Evolutionary conservation across 208 protist genomes (phyloP), one percentile per base, ranked within the genome.

Genomic region (Trypanosoma avium): DNA sequence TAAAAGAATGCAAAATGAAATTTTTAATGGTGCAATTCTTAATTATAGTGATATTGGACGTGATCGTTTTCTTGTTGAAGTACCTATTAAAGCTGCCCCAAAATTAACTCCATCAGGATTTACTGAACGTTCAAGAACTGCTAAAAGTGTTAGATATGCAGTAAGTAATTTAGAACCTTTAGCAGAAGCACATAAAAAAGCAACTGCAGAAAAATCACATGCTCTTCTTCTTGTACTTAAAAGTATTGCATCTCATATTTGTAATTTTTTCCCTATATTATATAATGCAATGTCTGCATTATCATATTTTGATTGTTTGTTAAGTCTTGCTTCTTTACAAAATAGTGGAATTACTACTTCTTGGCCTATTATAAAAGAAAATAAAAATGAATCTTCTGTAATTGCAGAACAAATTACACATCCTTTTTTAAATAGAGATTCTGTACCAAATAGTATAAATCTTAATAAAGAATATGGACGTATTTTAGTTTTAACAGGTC

Each of bases 401-500:
- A n/a, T 53, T 4, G 73, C 67, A 9, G 40, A 66, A 52, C 46
- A 73, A 30, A 26, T 86, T 3, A 63, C 66, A 7, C 79, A 86
- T 61, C 77, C 77, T 49, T 61, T 82, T 32, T 50, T 82, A 12
- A 74, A 42, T 22, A 50, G 35, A n/a, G 27, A 75, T n/a, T 67
- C 76, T 29, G 81, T 97, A 9, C 89, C 88, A 22, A 96, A 93
- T 62, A 67, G 56, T 36, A 64, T 90, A 17, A 5, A 19, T 35
- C 59, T 92, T 0, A 75, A 90, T 38, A 50, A 22, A 12, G 53
- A n/a, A 2, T 10, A 48, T 22, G 85, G 80, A 8, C 75, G 80
- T 32, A 69, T 94, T 40, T 78, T 98, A 53, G 74, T 98, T 15
- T 72, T 99, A 17, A 99, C 98, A 7, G 98, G 98, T 9, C 98